phyloP scores from a whole-genome alignment of 2,329 filamentous ascomycete species.

The Gnomoniopsis sp. region DNA sequence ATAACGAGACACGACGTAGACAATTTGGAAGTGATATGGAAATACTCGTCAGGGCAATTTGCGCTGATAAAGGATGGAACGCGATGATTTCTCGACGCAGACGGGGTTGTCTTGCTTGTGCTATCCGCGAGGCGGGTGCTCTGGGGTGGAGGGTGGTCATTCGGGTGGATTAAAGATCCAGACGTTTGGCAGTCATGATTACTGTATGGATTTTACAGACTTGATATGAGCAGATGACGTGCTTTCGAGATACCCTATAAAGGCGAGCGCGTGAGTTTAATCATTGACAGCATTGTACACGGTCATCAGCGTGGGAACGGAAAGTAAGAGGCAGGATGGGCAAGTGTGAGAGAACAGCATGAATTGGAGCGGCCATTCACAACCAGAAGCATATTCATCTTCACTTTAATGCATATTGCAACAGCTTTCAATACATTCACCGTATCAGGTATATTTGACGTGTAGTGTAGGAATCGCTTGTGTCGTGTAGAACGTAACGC shows the following conservation, averaged over 20 bases:
- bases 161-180: constrained; percentile 43
- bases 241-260: constrained; percentile 13
- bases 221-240: neutral
- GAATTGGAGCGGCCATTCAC: too few species aligned
- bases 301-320: neutral
- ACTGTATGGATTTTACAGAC: too few species aligned
- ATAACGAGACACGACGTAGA: constrained; percentile 52
- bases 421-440: neutral
- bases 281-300: neutral
- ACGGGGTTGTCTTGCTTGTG: constrained; percentile 69
- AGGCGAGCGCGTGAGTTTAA: neutral
- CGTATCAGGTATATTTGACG: too few species aligned
- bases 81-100: constrained; percentile 66
- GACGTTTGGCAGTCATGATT: neutral
- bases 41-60: constrained; percentile 68
- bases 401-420: neutral
- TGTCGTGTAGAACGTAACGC: neutral
- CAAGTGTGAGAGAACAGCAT: neutral
- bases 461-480: neutral
- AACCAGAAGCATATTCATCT: neutral
- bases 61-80: constrained; percentile 71
- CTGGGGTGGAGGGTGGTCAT: constrained; percentile 68
- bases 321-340: neutral
- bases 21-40: constrained; percentile 65
- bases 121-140: constrained; percentile 70